Evolutionary conservation across 257 asterid genomes (phyloP).

Genomic region (Solanum sitiens): DNA sequence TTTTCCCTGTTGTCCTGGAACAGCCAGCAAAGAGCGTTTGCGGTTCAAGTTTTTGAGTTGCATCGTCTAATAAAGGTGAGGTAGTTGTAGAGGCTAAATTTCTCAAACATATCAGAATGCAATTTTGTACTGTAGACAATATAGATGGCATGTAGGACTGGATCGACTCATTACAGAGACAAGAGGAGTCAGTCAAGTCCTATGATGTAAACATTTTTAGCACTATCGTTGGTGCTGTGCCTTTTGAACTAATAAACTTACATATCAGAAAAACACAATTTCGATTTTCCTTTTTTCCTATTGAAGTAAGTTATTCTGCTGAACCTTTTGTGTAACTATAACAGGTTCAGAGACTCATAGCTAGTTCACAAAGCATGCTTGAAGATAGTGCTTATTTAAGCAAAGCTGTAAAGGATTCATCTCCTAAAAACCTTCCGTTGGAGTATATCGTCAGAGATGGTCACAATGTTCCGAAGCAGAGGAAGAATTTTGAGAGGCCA

Average conservation of each 20-base stretch:
- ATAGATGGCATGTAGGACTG: neutral
- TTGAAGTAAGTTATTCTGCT: neutral
- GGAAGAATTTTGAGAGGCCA: conserved; percentile 21
- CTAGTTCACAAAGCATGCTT: conserved; percentile 46
- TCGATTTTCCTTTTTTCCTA: neutral
- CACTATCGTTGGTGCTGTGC: neutral
- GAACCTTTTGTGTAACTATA: neutral
- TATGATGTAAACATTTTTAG: neutral
- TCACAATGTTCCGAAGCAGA: conserved; percentile 21
- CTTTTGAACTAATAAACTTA: neutral
- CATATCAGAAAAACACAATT: neutral
- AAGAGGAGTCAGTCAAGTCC: neutral
- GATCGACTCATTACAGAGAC: neutral
- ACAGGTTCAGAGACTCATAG: conserved; percentile 73
- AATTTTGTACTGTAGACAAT: neutral
- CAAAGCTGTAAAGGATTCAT: conserved; percentile 27
- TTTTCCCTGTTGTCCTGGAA: neutral
- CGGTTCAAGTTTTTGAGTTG: conserved; percentile 11
- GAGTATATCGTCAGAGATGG: conserved; percentile 22
- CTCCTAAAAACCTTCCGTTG: conserved; percentile 32
- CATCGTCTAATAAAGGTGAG: conserved; percentile 3
- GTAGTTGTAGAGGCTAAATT: neutral
- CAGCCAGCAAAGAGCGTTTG: conserved; percentile 4
- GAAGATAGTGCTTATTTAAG: conserved; percentile 30
- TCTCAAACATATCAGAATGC: neutral